Evolutionary conservation across 2,329 filamentous ascomycete species (phyloP).

Genomic region (Kalaharituber pfeilii): DNA sequence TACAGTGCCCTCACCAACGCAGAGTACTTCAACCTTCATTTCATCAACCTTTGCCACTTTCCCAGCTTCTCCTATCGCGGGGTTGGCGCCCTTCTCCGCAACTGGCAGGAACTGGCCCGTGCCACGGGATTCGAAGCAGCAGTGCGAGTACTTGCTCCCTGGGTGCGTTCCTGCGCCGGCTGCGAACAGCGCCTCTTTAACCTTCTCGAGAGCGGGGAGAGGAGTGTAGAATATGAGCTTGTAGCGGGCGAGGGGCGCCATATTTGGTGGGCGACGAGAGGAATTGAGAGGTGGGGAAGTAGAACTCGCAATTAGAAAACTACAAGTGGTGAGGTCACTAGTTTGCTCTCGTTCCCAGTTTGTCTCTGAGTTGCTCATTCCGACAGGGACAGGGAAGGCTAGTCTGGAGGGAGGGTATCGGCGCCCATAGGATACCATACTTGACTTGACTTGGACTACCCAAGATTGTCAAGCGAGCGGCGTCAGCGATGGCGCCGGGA

Average conservation of each 20-base stretch:
- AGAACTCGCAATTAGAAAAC: too few relatives aligned
- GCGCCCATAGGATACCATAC: too few relatives aligned
- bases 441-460: too few relatives aligned
- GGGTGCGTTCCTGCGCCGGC: constrained; percentile 35
- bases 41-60: constrained; percentile 42
- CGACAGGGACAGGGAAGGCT: too few relatives aligned
- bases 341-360: too few relatives aligned
- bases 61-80: constrained; percentile 43
- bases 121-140: constrained; percentile 36
- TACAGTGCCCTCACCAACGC: constrained; percentile 40
- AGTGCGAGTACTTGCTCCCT: constrained; percentile 38
- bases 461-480: too few relatives aligned
- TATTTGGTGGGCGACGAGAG: background rate
- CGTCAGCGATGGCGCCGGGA: too few relatives aligned
- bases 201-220: constrained; percentile 29
- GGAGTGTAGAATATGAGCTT: constrained; percentile 39
- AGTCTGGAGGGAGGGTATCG: background rate
- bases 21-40: constrained; percentile 45
- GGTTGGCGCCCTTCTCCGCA: constrained; percentile 39
- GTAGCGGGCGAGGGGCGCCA: constrained; percentile 17
- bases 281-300: too few relatives aligned
- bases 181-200: constrained; percentile 40
- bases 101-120: constrained; percentile 47
- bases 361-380: too few relatives aligned
- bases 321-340: too few relatives aligned